Evolutionary conservation across 2,329 filamentous ascomycete species (phyloP), one percentile per base, ranked within the genome.

Genomic region (Fusarium oxysporum): DNA sequence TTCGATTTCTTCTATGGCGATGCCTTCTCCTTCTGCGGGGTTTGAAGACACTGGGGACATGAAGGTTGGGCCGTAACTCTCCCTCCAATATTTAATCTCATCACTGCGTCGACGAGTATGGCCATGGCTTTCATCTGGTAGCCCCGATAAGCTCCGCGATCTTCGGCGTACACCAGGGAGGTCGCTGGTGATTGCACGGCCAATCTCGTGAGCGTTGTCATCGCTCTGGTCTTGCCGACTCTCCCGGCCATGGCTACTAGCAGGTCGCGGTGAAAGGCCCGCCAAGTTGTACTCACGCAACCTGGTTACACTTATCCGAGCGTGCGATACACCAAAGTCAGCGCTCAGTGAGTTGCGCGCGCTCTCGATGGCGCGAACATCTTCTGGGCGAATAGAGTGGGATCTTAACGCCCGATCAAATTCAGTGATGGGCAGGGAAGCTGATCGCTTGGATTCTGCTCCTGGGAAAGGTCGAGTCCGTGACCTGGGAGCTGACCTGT

Each of bases 71-170:
- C 86, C 86, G 70, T 90, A 89, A 69, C 89, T 91, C 75, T 89
- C 86, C 67, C 90, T 85, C 89, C 90, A 91, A 75, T 89, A 90
- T 17, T 88, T 86, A 43, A 91, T 90, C 78, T 92, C 90, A 62
- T 90, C 89, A 76, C 89, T 91, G 35, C 89, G 86, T 40, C 89
- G 85, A 47, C 89, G 85, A 8, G 79, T 65, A 44, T 80, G 80
- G 5, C 71, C 73, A 28, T 81, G 79, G 23, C 74, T 75, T 8
- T 80, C 78, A 6, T 81, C 82, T 9, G 85, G 82, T 25, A 91
- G 81, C 14, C 88, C 87, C 1, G 89, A 89, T 16, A 92, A 78
- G 71, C 89, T 91, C 54, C 89, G 84, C 4, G 89, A 92, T 50
- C 89, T 86, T 47, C 90, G 85, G 50, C 87, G 86, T 33, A 84